Conservation (phyloP, 1,284 basidiomycete species). For the Gymnopus androsaceus region DNA sequence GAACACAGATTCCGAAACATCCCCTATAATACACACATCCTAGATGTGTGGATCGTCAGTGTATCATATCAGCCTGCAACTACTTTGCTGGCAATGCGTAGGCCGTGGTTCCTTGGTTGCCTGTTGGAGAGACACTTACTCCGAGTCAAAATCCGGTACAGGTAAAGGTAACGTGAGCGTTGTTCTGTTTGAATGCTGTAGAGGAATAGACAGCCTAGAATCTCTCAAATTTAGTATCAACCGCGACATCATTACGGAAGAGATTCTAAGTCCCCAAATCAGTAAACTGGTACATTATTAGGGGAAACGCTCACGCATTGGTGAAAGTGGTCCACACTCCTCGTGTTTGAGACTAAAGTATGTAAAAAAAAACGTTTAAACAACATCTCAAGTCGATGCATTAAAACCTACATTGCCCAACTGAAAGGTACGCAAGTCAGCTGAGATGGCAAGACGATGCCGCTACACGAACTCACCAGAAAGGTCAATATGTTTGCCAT, state of each 20-base stretch:
- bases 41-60: too few relatives aligned
- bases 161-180: neutral
- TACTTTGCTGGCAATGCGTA: too few relatives aligned
- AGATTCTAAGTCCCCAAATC: slow-evolving; percentile 31
- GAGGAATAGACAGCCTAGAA: slow-evolving; percentile 16
- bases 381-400: slow-evolving; percentile 20
- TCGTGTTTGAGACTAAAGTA: slow-evolving; percentile 31
- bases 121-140: neutral
- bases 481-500: slow-evolving; percentile 40
- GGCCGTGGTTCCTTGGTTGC: neutral
- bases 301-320: slow-evolving; percentile 31
- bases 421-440: neutral
- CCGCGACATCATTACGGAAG: slow-evolving; percentile 41
- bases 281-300: neutral
- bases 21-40: too few relatives aligned
- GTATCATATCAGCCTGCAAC: too few relatives aligned
- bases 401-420: slow-evolving; percentile 16
- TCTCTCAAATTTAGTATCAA: slow-evolving; percentile 46
- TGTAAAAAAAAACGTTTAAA: neutral
- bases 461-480: slow-evolving; percentile 20
- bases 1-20: too few relatives aligned
- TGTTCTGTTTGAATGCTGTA: neutral
- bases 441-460: neutral
- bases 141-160: neutral
- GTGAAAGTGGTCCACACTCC: slow-evolving; percentile 36